Conservation (phyloP, 768 basidiomycete genomes). For the Dacryopinax spathularia region DNA sequence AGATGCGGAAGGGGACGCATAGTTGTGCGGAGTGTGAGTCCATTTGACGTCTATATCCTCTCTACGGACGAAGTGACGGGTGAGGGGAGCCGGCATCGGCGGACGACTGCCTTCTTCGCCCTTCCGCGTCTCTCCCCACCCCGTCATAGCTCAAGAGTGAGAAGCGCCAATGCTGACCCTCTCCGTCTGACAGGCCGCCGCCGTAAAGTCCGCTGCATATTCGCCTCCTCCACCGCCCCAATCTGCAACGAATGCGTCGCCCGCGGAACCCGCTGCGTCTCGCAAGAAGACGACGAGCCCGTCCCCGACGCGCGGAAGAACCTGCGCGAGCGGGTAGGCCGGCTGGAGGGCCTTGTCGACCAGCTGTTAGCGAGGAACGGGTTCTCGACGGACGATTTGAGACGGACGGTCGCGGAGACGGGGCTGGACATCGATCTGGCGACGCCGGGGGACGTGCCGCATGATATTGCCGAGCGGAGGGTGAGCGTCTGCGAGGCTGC, state of each 20-base stretch:
- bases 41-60: background rate
- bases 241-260: conserved; percentile 2
- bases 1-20: background rate
- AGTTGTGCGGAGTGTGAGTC: conserved; percentile 3
- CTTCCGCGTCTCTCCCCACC: background rate
- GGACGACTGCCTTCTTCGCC: background rate
- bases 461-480: background rate
- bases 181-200: background rate
- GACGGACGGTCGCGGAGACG: background rate
- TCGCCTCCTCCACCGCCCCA: background rate
- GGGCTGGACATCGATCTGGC: background rate
- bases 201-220: background rate
- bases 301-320: conserved; percentile 1
- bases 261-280: conserved; percentile 1
- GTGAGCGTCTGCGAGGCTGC: background rate
- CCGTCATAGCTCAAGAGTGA: background rate
- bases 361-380: background rate
- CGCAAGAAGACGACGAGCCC: background rate
- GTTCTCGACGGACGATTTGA: background rate
- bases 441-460: background rate
- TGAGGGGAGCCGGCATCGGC: background rate
- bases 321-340: background rate
- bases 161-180: background rate
- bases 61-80: background rate
- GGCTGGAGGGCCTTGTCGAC: background rate